Base-by-base conservation (phyloP, 306 rosid genomes). In the Dryas drummondii region DNA sequence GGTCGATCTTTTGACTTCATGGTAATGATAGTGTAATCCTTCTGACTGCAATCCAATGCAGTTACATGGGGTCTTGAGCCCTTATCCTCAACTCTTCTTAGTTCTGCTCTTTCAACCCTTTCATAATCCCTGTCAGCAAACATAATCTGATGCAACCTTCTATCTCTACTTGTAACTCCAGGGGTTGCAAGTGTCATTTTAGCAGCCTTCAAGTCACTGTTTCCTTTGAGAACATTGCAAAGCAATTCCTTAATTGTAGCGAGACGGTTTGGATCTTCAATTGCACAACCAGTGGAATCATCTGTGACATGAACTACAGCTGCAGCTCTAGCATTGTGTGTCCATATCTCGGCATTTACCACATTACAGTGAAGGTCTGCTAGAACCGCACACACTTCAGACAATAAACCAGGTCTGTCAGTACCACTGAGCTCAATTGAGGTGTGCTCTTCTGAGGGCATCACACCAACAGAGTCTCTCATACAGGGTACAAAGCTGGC, bases 131-230 rank as follows among this genome's bases (percentile, higher is more conserved):
- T 84, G 68, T 92, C 93, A 17, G 99, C 97, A 73, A 89, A 89
- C 99, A 94, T 94, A 65, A 94, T 87, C 89, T 94, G 99, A 84
- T 92, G 99, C 66, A 94, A 74, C 74, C 99, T 88, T 80, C 99
- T 78, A 53, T 88, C 97, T 86, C 93, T 87, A 56, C 88, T 86
- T 42, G 93, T 89, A 72, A 86, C 85, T 67, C 96, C 96, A 71
- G 92, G 90, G 2, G 88, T 87, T 72, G 96, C 91, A 60, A 94
- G 88, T 10, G 89, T 80, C 40, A 84, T 90, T 81, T 74, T 92
- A 55, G 97, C 96, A 5, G 85, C 86, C 83, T 90, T 88, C 48
- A 81, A 84, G 74, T 91, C 96, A 46, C 74, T 75, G 73, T 87
- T 85, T 37, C 96, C 99, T 83, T 76, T 80, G 2, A 94, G 91